Evolutionary conservation across 805 yeast genomes (phyloP).

Genomic region (Ascoidea rubescens): DNA sequence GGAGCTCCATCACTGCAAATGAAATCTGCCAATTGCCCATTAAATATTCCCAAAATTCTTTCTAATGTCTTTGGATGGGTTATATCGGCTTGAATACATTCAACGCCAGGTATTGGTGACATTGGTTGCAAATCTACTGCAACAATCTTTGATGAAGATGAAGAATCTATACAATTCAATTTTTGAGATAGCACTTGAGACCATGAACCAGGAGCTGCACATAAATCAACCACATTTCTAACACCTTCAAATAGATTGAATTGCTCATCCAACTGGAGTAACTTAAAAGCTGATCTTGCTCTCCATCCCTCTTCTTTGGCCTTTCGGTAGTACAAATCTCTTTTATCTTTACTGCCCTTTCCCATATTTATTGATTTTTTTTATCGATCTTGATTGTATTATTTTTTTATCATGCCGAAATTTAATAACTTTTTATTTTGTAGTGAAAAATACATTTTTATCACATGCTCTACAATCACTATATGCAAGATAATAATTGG

Average conservation of each 20-base stretch:
- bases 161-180: conserved; percentile 29
- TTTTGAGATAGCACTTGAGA: conserved; percentile 81
- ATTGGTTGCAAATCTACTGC: conserved; percentile 96
- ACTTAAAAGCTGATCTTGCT: conserved; percentile 91
- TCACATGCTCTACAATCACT: too few relatives aligned
- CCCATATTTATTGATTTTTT: conserved; percentile 43
- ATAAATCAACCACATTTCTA: conserved; percentile 80
- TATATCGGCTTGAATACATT: conserved; percentile 88
- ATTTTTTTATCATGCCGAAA: too few relatives aligned
- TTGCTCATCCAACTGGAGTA: conserved; percentile 82
- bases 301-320: conserved; percentile 98
- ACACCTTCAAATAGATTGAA: conserved; percentile 63
- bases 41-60: conserved; percentile 66
- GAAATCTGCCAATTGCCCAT: conserved; percentile 87
- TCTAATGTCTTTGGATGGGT: conserved; percentile 87
- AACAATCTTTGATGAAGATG: conserved; percentile 36
- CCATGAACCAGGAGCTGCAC: conserved; percentile 99
- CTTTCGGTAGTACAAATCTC: conserved; percentile 81
- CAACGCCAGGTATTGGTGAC: conserved; percentile 90
- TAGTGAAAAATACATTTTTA: too few relatives aligned
- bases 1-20: conserved; percentile 98
- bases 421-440: background rate
- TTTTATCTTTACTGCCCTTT: conserved; percentile 84
- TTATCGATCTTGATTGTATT: too few relatives aligned
- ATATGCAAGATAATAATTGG: too few relatives aligned